These are phyloP conservation scores for Colletotrichum tamarilloi DNA, from an alignment of 2,329 filamentous ascomycete genomes.

Conservation along the genomic window DNA sequence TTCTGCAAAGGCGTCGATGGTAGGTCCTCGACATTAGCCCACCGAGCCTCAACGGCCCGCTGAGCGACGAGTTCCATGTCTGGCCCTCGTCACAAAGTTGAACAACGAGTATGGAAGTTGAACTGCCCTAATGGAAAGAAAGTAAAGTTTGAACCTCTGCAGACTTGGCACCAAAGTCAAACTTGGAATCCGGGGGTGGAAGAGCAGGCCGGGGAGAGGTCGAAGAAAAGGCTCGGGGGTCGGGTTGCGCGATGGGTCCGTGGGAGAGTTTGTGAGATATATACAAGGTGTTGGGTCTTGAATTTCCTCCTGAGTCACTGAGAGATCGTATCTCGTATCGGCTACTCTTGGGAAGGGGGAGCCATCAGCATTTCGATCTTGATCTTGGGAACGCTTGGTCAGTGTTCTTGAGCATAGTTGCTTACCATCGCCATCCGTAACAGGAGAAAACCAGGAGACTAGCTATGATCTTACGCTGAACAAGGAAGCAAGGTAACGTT, in stretches of 20 bases:
- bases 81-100: not conserved
- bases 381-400: not conserved
- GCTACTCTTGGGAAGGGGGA: not conserved
- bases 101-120: not conserved
- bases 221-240: not conserved
- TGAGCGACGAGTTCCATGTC: not conserved
- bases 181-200: not conserved
- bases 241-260: not conserved
- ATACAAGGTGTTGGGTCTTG: not conserved
- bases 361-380: not conserved
- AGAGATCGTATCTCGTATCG: not conserved
- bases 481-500: not conserved
- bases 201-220: not conserved
- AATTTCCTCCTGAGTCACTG: not conserved
- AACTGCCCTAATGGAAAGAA: not conserved
- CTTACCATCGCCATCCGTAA: not conserved
- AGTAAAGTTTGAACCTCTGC: not conserved
- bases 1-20: slow-evolving; percentile 46
- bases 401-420: not conserved
- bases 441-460: not conserved
- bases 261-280: slow-evolving; percentile 11
- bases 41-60: slow-evolving; percentile 8
- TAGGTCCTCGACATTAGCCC: slow-evolving; percentile 41
- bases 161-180: slow-evolving; percentile 2
- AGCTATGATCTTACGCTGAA: not conserved